Conservation (phyloP, 164 flowering plant species). For the Berberis thunbergii region DNA sequence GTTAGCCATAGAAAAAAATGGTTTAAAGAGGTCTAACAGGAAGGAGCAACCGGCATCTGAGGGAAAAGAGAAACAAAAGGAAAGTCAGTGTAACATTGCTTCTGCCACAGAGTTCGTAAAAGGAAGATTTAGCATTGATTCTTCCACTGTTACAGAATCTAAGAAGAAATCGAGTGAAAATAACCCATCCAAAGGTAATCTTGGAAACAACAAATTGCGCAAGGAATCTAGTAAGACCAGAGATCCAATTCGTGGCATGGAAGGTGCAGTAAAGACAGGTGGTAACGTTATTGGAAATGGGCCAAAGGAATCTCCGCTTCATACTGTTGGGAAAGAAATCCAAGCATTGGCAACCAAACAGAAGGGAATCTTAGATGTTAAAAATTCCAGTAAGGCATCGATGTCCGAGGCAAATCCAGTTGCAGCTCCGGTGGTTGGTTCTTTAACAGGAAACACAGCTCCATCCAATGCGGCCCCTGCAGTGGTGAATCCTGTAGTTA, state of each 20-base stretch:
- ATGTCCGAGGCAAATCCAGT: conserved; percentile 6
- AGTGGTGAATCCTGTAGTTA: conserved; percentile 34
- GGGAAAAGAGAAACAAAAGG: conserved; percentile 36
- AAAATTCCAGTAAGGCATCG: conserved; percentile 23
- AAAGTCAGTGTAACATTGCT: conserved; percentile 15
- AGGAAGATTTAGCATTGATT: conserved; percentile 18
- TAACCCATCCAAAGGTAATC: conserved; percentile 5
- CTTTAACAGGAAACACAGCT: conserved; percentile 17
- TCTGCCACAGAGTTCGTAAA: conserved; percentile 17
- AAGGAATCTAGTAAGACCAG: conserved; percentile 15
- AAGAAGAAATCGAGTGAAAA: conserved; percentile 16
- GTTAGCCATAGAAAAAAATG: conserved; percentile 12
- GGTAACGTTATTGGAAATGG: conserved; percentile 8
- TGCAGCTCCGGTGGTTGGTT: conserved; percentile 8
- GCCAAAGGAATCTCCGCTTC: conserved; percentile 25
- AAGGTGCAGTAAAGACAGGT: conserved; percentile 9
- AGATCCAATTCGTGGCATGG: conserved; percentile 8
- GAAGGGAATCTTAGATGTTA: conserved; percentile 28
- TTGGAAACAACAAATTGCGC: conserved; percentile 3
- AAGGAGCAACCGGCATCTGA: conserved; percentile 17
- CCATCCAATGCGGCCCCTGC: conserved; percentile 15
- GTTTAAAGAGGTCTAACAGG: conserved; percentile 6
- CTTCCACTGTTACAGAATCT: conserved; percentile 16
- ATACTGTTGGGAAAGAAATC: conserved; percentile 22
- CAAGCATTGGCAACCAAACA: conserved; percentile 13